Base-by-base conservation (phyloP, 192 early-diverging fungal genomes). In the Podila minutissima region DNA sequence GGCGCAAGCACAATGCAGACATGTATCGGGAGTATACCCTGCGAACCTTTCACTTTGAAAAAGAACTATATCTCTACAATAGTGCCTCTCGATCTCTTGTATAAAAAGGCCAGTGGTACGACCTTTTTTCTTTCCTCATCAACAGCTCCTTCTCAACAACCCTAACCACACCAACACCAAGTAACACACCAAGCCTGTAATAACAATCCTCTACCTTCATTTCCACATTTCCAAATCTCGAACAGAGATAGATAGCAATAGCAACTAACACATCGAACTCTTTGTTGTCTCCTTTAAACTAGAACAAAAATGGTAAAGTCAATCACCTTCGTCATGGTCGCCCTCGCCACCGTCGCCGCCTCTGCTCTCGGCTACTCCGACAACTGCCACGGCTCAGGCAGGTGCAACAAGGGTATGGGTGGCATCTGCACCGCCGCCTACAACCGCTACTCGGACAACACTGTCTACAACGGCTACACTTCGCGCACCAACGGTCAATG, bases 401-500 rank as follows among this genome's bases (percentile, higher is more conserved):
- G n/a, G 24, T 74, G 73, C 60, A 64, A 63, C 66, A 74, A 74
- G 66, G 66, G 48, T 7, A 74, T 72, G 70, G 51, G 66, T n/a
- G 10, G 9, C 6, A 35, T n/a, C 11, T 79, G 70, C 60, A 62
- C 49, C n/a, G 53, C 20, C 26, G 76, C 70, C 24, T 79, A 50
- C 65, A 64, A 67, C 50, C 76, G 76, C 11, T 79, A 67, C 76
- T 68, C 66, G 9, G 76, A 79, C 32, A 28, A 53, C 1, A 72
- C 73, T 19, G 29, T 58, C 60, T 74, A 74, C 73, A 63, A 63
- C 46, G 37, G 24, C 37, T 64, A 46, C 51, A 68, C 66, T n/a
- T 74, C 73, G 17, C 66, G 71, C n/a, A 59, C 51, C 48, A 67
- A 79, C 64, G 76, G 76, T 37, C 15, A 72, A 13, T 79, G 71